These are phyloP conservation scores for Prunus mume DNA, from an alignment of 306 rosid species.

Conservation along the genomic window DNA sequence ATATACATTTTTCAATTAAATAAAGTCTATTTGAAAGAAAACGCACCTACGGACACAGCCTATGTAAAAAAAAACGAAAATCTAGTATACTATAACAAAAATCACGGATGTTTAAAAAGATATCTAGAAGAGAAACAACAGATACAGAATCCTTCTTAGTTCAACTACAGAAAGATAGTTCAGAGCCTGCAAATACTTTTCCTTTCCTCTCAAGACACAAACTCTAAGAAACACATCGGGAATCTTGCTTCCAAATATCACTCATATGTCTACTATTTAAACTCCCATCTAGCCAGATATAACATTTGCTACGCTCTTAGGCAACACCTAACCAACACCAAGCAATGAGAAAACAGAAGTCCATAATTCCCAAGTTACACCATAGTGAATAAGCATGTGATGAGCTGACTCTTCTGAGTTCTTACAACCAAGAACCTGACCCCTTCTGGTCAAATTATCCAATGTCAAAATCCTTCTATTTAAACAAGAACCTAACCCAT, in stretches of 20 bases:
- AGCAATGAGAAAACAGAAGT: not conserved
- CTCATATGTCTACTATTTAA: not conserved
- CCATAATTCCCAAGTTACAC: not conserved
- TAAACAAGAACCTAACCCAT: not conserved
- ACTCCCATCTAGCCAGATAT: not conserved
- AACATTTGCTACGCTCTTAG: not conserved
- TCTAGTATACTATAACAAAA: not conserved
- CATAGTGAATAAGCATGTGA: not conserved
- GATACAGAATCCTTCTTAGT: not conserved
- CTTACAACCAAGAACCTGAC: not conserved
- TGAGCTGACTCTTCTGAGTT: not conserved
- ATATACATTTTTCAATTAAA: not conserved
- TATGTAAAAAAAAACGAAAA: too few species aligned
- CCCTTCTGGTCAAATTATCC: not conserved
- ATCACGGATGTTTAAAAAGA: not conserved
- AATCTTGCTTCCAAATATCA: not conserved
- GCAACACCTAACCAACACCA: not conserved
- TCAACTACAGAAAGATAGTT: not conserved
- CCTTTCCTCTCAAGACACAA: not conserved
- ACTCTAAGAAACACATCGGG: not conserved
- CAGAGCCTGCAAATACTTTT: not conserved
- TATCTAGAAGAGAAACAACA: not conserved
- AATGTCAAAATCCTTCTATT: not conserved
- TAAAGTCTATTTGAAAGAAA: constrained; percentile 19
- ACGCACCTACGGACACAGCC: not conserved